phyloP scores from a whole-genome alignment of 1,284 basidiomycete genomes.

The Leccinum holopus region DNA sequence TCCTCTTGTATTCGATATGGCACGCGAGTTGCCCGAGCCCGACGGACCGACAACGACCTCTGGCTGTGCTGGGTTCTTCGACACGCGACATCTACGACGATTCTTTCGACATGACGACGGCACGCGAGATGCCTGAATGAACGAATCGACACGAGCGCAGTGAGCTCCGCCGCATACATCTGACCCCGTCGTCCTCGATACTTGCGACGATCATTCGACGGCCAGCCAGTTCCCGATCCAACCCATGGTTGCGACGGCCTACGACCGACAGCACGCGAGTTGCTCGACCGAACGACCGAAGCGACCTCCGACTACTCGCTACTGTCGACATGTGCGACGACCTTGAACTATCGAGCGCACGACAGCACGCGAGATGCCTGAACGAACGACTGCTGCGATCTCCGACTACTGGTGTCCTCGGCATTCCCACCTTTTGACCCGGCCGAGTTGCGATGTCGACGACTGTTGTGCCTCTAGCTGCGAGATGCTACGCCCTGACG shows the following conservation, averaged over 20 bases:
- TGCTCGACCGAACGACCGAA: background rate
- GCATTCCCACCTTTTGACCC: background rate
- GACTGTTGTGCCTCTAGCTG: background rate
- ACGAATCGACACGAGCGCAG: background rate
- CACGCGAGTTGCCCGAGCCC: conserved; percentile 9
- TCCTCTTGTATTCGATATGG: background rate
- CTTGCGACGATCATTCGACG: background rate
- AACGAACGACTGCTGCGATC: background rate
- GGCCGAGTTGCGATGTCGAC: background rate
- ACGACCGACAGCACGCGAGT: background rate
- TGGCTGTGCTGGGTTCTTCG: background rate
- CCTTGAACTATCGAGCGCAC: background rate
- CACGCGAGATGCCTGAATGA: background rate
- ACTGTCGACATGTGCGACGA: background rate
- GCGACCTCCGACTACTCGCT: background rate
- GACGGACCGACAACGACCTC: background rate
- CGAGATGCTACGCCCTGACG: background rate
- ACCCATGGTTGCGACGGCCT: background rate
- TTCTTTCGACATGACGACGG: background rate
- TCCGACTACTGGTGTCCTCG: background rate
- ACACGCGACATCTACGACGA: background rate
- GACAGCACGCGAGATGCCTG: background rate
- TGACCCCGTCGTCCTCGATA: no score
- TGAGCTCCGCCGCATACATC: background rate
- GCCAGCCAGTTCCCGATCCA: background rate